Base-by-base conservation (phyloP, 495 filamentous ascomycete species). In the Neurospora sp. region DNA sequence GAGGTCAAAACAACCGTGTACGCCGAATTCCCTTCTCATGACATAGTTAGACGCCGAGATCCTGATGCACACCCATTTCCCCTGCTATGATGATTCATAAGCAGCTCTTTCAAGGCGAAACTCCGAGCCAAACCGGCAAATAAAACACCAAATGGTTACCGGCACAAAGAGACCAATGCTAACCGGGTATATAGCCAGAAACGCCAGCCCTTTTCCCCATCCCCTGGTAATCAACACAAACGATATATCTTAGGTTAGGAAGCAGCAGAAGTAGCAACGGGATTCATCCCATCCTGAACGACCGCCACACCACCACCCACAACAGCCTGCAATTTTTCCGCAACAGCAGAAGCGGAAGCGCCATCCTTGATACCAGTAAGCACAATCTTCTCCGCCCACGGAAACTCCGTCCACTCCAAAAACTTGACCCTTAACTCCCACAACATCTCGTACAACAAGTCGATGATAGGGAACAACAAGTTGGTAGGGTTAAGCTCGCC, bases 381-480 rank as follows among this genome's bases (percentile, higher is more conserved):
- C 12, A 44, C 40, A 16, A 62, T 62, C 40, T 16, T 44, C 6
- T 72, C 46, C n/a, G 3, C 37, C 20, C 37, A 23, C 1, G 31
- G 73, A 38, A 9, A 70, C 12, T 73, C 35, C 37, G 31, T 37
- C 11, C 27, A 39, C 69, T 62, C 62, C 37, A 27, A n/a, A 3
- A 75, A 27, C 10, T 46, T 38, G 14, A 39, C 38, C 23, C 70
- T 62, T 23, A 75, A 11, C 42, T 73, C 74, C 27, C 39, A 75
- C 1, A 69, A 31, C 31, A 75, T 44, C 14, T 73, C 66, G 23
- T 39, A 59, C 18, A 75, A 27, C 1, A 75, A 62, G 14, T 75
- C 74, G 5, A 73, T 71, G 12, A 75, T n/a, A 14, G 71, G 74
- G 16, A 75, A 75, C 16, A 75, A n/a, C 66, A 18, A 20, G 71